These are phyloP conservation scores for Niebla homalea DNA, from an alignment of 495 filamentous ascomycete species.

Conservation along the genomic window DNA sequence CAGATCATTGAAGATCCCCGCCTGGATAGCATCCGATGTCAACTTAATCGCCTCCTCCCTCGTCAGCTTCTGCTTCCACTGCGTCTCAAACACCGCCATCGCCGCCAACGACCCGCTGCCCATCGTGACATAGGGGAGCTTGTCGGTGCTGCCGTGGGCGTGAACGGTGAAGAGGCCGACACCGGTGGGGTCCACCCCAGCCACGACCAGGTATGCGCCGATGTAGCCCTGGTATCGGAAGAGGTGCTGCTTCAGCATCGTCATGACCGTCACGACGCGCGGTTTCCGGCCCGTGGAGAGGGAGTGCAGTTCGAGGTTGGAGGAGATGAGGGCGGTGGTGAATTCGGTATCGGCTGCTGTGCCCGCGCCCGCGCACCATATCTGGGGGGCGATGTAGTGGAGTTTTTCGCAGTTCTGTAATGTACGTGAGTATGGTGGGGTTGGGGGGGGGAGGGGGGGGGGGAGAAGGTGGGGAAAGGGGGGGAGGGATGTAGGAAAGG, in stretches of 20 bases:
- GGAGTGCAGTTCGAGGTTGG: constrained; percentile 91
- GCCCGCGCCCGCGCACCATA: constrained; percentile 98
- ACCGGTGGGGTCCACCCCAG: constrained; percentile 93
- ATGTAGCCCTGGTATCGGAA: constrained; percentile 98
- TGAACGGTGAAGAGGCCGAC: constrained; percentile 96
- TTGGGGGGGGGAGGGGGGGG: not conserved
- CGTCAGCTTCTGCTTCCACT: constrained; percentile 72
- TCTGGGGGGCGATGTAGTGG: constrained; percentile 96
- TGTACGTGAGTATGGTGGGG: not conserved
- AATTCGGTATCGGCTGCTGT: constrained; percentile 99
- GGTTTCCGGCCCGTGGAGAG: constrained; percentile 92
- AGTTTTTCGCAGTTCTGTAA: constrained; percentile 95
- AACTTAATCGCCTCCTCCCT: constrained; percentile 72
- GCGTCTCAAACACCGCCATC: constrained; percentile 96
- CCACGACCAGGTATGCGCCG: constrained; percentile 94
- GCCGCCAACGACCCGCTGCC: constrained; percentile 89
- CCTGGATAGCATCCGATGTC: constrained; percentile 77
- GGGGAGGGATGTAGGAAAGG: not conserved
- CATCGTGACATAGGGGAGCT: constrained; percentile 99
- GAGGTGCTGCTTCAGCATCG: constrained; percentile 97
- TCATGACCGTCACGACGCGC: constrained; percentile 98
- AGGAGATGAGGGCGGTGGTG: constrained; percentile 96
- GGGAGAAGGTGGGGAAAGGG: not conserved
- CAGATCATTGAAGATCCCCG: constrained; percentile 98
- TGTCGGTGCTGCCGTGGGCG: constrained; percentile 96